phyloP scores from a whole-genome alignment of 129 eudicot species.

The Ambrosia trifida region DNA sequence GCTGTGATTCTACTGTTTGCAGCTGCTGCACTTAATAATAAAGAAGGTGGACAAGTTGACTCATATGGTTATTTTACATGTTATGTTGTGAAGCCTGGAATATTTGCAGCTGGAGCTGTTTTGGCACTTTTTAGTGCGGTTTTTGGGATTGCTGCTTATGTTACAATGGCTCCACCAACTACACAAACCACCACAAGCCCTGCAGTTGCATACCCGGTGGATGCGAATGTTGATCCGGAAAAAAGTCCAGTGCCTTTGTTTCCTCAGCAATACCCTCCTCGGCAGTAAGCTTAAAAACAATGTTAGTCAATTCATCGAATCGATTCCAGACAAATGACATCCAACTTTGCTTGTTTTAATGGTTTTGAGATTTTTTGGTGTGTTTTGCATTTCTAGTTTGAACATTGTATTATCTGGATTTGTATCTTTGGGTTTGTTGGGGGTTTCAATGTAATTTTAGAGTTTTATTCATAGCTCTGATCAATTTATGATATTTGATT shows the following conservation, averaged over 20 bases:
- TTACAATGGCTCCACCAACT: conserved; percentile 3
- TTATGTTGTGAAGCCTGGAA: conserved; percentile 29
- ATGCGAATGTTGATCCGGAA: conserved; percentile 13
- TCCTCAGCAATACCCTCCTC: neutral
- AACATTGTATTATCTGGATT: neutral
- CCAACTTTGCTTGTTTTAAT: too few species aligned
- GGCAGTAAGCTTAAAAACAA: neutral
- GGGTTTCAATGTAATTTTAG: too few species aligned
- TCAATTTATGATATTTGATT: too few species aligned
- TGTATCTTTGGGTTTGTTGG: neutral
- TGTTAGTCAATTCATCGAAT: neutral
- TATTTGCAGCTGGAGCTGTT: conserved; percentile 33
- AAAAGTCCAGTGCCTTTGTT: neutral
- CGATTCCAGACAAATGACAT: too few species aligned
- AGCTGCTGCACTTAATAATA: conserved; percentile 6
- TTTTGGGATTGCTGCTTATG: conserved; percentile 22
- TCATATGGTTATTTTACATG: conserved; percentile 19
- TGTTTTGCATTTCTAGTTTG: neutral
- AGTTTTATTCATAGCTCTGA: too few species aligned
- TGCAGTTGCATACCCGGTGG: conserved; percentile 5
- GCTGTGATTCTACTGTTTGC: conserved; percentile 18
- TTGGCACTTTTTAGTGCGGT: conserved; percentile 29
- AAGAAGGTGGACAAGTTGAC: conserved; percentile 11
- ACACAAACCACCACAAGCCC: conserved; percentile 19
- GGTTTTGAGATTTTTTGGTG: neutral